Evolutionary conservation across 2,329 filamentous ascomycete genomes (phyloP).

Genomic region (Bisporella sp.): DNA sequence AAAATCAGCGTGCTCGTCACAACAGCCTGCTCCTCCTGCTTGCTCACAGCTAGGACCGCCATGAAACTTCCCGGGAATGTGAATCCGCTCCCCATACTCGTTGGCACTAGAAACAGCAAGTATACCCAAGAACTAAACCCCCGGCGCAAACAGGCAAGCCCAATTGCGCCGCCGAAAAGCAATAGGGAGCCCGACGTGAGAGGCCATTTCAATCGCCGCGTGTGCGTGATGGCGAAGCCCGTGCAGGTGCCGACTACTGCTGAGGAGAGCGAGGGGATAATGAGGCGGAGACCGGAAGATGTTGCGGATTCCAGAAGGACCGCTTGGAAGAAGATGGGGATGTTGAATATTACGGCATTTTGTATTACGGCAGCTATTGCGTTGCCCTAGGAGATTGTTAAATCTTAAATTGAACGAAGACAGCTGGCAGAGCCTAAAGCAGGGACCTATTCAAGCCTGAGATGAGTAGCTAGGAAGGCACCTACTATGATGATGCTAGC

Average conservation of each 20-base stretch:
- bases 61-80: slow-evolving; percentile 59
- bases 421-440: no score
- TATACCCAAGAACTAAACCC: slow-evolving; percentile 46
- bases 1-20: slow-evolving; percentile 64
- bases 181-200: slow-evolving; percentile 42
- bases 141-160: slow-evolving; percentile 42
- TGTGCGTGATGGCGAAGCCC: slow-evolving; percentile 55
- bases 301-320: slow-evolving; percentile 65
- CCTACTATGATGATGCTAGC: slow-evolving; percentile 45
- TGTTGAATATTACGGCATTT: slow-evolving; percentile 54
- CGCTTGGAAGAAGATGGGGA: slow-evolving; percentile 70
- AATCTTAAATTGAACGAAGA: no score
- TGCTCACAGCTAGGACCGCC: slow-evolving; percentile 51
- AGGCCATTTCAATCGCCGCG: slow-evolving; percentile 52
- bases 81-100: slow-evolving; percentile 54
- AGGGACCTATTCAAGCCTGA: no score
- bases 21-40: slow-evolving; percentile 58
- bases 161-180: slow-evolving; percentile 43
- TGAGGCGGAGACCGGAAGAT: slow-evolving; percentile 63
- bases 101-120: slow-evolving; percentile 49
- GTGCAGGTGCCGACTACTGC: slow-evolving; percentile 49
- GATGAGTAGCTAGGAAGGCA: no score
- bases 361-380: slow-evolving; percentile 42
- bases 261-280: slow-evolving; percentile 52
- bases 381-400: slow-evolving; percentile 31